Evolutionary conservation across 2,329 filamentous ascomycete genomes (phyloP).

Genomic region (Phialophora verrucosa): DNA sequence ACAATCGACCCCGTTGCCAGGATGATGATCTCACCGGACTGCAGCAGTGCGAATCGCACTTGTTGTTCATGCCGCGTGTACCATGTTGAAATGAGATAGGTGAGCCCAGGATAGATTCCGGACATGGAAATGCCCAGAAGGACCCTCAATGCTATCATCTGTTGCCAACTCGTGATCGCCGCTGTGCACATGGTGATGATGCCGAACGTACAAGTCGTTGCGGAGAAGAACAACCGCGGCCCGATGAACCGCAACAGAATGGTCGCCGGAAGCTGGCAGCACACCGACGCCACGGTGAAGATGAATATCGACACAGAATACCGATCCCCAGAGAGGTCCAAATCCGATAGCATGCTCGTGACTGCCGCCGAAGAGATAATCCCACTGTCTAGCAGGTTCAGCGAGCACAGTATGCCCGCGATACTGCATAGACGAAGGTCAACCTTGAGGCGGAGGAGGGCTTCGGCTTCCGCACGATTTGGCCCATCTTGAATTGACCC

Average conservation of each 20-base stretch:
- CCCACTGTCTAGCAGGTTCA: constrained; percentile 72
- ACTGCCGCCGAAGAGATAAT: constrained; percentile 73
- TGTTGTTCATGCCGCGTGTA: constrained; percentile 57
- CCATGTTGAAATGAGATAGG: constrained; percentile 60
- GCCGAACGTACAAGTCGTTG: constrained; percentile 66
- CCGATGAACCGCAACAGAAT: constrained; percentile 69
- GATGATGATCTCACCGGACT: constrained; percentile 56
- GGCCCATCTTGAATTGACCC: background rate
- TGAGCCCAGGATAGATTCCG: constrained; percentile 53
- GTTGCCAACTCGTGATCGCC: constrained; percentile 69
- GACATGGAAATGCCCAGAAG: constrained; percentile 68
- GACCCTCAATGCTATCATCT: constrained; percentile 72
- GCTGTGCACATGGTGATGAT: constrained; percentile 71
- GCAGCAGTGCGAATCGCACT: constrained; percentile 32
- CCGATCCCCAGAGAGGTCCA: constrained; percentile 67
- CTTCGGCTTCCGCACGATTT: constrained; percentile 23
- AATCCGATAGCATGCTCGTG: constrained; percentile 69
- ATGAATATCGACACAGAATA: constrained; percentile 76
- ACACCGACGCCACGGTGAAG: constrained; percentile 71
- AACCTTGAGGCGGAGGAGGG: constrained; percentile 64
- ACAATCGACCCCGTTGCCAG: constrained; percentile 70
- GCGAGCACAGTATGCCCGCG: constrained; percentile 70
- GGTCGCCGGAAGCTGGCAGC: constrained; percentile 71
- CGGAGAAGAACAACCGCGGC: constrained; percentile 66
- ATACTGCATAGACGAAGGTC: constrained; percentile 73